A percentile compares a stretch with the other conserved stretches of the same genome.
Conservation (phyloP, 2,329 filamentous ascomycete genomes). For the Magnaporthiopsis rhizophila region DNA sequence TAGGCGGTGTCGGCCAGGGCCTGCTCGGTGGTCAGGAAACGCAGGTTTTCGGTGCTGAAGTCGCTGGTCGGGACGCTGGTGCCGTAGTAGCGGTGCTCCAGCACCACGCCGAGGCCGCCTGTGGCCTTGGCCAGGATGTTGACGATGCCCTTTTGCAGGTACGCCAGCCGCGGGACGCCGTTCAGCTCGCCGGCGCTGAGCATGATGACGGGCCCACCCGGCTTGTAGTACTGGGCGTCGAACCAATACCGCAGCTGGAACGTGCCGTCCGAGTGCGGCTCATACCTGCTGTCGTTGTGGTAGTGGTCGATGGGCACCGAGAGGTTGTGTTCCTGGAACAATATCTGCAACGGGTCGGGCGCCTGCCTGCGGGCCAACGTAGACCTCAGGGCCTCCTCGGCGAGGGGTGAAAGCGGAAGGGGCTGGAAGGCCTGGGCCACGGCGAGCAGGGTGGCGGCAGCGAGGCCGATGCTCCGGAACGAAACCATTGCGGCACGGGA, state of each 20-base stretch:
- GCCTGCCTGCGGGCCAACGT: neutral
- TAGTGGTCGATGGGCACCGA: constrained; percentile 67
- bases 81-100: constrained; percentile 87
- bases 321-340: constrained; percentile 32
- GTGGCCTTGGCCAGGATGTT: constrained; percentile 63
- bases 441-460: neutral
- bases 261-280: constrained; percentile 60
- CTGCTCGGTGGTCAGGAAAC: constrained; percentile 79
- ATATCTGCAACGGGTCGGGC: neutral
- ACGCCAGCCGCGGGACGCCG: constrained; percentile 55
- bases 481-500: no score
- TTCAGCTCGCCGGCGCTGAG: constrained; percentile 64
- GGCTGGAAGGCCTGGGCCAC: constrained; percentile 1
- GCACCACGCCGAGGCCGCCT: constrained; percentile 66
- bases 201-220: constrained; percentile 74
- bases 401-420: neutral
- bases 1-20: constrained; percentile 74
- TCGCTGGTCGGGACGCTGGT: constrained; percentile 61
- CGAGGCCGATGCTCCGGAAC: no score
- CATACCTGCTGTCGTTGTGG: constrained; percentile 69
- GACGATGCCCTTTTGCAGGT: constrained; percentile 70
- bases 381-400: neutral
- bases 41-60: constrained; percentile 59
- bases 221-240: constrained; percentile 65
- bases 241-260: constrained; percentile 79